These are phyloP conservation scores for Neonectria coccinea DNA, from an alignment of 2,329 filamentous ascomycete genomes.

Conservation along the genomic window DNA sequence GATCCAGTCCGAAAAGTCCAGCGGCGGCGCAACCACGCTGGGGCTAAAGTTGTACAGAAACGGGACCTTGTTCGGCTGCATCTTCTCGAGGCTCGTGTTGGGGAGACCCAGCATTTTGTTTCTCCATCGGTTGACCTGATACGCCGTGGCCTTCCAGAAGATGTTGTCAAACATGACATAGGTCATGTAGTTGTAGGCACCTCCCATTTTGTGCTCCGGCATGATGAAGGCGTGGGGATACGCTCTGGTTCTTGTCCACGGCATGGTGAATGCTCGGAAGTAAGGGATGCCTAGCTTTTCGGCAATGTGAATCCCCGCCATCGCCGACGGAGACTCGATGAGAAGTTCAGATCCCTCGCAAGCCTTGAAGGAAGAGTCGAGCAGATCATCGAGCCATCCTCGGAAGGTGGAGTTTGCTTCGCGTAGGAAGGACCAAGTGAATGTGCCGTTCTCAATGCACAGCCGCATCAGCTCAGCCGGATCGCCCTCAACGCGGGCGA, in stretches of 20 bases:
- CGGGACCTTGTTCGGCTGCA: conserved; percentile 97
- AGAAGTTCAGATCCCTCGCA: conserved; percentile 90
- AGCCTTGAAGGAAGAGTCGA: conserved; percentile 82
- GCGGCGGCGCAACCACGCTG: conserved; percentile 89
- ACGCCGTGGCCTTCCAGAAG: conserved; percentile 93
- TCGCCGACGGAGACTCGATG: conserved; percentile 95
- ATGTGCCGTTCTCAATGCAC: conserved; percentile 97
- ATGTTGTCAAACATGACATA: conserved; percentile 97
- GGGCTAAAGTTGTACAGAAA: conserved; percentile 98
- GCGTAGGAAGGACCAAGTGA: conserved; percentile 89
- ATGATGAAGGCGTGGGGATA: conserved; percentile 98
- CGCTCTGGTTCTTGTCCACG: conserved; percentile 94
- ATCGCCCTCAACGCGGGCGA: conserved; percentile 88
- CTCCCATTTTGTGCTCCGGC: conserved; percentile 92
- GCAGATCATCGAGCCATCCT: conserved; percentile 92
- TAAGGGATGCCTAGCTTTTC: conserved; percentile 94
- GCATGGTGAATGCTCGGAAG: conserved; percentile 98
- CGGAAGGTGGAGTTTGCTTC: conserved; percentile 91
- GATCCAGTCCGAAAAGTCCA: conserved; percentile 98
- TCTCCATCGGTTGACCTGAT: conserved; percentile 93
- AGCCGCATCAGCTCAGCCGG: conserved; percentile 95
- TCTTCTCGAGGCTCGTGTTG: conserved; percentile 85
- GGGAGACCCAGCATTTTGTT: conserved; percentile 82
- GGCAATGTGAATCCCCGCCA: conserved; percentile 98
- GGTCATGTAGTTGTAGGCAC: conserved; percentile 92